Evolutionary conservation across 495 filamentous ascomycete species (phyloP).

Genomic region (Penicillium atrosanguineum): DNA sequence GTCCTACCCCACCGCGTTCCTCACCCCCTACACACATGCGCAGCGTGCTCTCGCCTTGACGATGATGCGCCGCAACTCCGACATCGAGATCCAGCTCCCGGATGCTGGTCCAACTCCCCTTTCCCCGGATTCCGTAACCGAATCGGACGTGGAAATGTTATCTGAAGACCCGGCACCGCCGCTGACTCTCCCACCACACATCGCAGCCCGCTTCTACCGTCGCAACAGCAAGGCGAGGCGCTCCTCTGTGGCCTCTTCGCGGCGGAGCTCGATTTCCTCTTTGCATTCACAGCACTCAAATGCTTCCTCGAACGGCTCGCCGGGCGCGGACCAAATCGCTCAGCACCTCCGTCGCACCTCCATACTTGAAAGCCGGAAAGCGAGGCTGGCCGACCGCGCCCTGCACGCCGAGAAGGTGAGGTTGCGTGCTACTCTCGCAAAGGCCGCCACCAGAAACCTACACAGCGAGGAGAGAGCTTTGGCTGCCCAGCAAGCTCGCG

Average conservation of each 20-base stretch:
- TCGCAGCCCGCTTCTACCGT: conserved; percentile 82
- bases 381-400: conserved; percentile 86
- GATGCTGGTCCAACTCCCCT: conserved; percentile 35
- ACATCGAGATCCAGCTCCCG: conserved; percentile 46
- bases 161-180: conserved; percentile 42
- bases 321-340: conserved; percentile 78
- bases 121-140: conserved; percentile 25
- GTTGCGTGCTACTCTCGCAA: conserved; percentile 78
- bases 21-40: conserved; percentile 2
- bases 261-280: conserved; percentile 86
- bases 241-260: conserved; percentile 81
- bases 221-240: conserved; percentile 68
- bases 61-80: conserved; percentile 49
- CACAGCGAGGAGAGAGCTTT: conserved; percentile 76
- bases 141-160: conserved; percentile 46
- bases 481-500: conserved; percentile 86
- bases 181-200: conserved; percentile 71
- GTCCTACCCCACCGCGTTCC: conserved; percentile 20
- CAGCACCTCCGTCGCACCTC: conserved; percentile 88
- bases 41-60: conserved; percentile 13
- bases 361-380: conserved; percentile 90
- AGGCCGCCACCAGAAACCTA: conserved; percentile 65
- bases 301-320: conserved; percentile 59
- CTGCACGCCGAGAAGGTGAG: conserved; percentile 98
- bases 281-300: conserved; percentile 71